Base-by-base conservation (phyloP, 371 early-diverging fungal species). In the Neoconidiobolus thromboides region DNA sequence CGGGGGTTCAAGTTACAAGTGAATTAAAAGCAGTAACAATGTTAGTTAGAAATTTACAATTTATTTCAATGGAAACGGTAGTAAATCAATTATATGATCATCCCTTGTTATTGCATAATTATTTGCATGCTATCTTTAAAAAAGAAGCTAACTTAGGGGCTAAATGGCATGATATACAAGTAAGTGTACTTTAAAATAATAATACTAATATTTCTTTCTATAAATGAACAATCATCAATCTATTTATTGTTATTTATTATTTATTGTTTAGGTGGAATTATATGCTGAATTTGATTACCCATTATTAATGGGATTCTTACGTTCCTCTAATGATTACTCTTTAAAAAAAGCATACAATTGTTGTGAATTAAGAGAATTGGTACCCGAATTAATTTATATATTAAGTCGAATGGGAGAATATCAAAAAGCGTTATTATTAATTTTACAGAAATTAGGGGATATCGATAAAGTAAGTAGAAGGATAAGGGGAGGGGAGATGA, bases 331-430 rank as follows among this genome's bases (percentile, higher is more conserved):
- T 63, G 79, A 76, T 64, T 91, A 87, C 58, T 78, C 86, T 1
- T 64, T 93, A 36, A 83, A 87, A 63, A 76, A 76, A 77, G 97
- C 97, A 36, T 86, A 82, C 65, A 77, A 73, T 57, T 71, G 88
- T 7, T 92, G 94, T 65, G 86, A 92, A 66, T 63, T 76, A 55
- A 81, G 83, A 41, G 89, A 85, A 55, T 69, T 97, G 55, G 88
- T 96, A 1, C 90, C 88, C 12, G 96, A 94, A 66, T 89, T 91
- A 90, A 92, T 97, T 1, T 95, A 79, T 66, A 71, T 97, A 40
- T 72, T 96, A 43, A 93, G 96, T 3, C 86, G 94, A n/a, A 92
- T 96, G 91, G 97, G 97, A 44, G 77, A 96, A 60, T 90, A 90
- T 68, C 85, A 91, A 61, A 75, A 80, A 52, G 96, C 97, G 0